Evolutionary conservation across 495 filamentous ascomycete species (phyloP).

Genomic region (Podospora anserina): DNA sequence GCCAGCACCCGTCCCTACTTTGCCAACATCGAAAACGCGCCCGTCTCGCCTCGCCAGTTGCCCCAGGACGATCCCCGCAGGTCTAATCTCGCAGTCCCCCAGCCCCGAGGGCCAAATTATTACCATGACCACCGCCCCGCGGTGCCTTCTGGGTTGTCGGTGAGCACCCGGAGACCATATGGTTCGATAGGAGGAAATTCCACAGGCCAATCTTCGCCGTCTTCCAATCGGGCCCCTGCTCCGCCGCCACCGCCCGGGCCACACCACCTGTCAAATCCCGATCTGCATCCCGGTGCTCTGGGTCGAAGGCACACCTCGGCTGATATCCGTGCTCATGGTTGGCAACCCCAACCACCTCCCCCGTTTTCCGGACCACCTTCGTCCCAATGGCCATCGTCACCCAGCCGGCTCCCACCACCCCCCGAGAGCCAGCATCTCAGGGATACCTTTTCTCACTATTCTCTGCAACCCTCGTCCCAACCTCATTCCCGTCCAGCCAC

Average conservation of each 20-base stretch:
- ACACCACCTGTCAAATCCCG: constrained; percentile 72
- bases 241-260: constrained; percentile 64
- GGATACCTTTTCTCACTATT: constrained; percentile 78
- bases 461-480: constrained; percentile 55
- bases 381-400: constrained; percentile 82
- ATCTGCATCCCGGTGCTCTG: constrained; percentile 72
- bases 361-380: constrained; percentile 71
- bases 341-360: constrained; percentile 72
- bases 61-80: constrained; percentile 82
- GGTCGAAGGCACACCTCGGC: constrained; percentile 90
- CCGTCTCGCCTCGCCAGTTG: constrained; percentile 87
- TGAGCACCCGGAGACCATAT: constrained; percentile 71
- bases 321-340: constrained; percentile 87
- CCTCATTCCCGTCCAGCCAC: constrained; percentile 72
- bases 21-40: constrained; percentile 71
- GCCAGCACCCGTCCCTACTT: constrained; percentile 75
- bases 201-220: constrained; percentile 62
- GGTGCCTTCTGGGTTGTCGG: constrained; percentile 71
- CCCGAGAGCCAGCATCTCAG: constrained; percentile 76
- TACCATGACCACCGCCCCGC: constrained; percentile 74
- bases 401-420: constrained; percentile 55
- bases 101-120: constrained; percentile 44
- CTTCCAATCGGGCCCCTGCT: constrained; percentile 66
- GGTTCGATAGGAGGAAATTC: constrained; percentile 66
- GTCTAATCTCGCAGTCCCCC: constrained; percentile 51